These are phyloP conservation scores for Metschnikowia koreensis DNA, from an alignment of 805 yeast species.

Conservation along the genomic window DNA sequence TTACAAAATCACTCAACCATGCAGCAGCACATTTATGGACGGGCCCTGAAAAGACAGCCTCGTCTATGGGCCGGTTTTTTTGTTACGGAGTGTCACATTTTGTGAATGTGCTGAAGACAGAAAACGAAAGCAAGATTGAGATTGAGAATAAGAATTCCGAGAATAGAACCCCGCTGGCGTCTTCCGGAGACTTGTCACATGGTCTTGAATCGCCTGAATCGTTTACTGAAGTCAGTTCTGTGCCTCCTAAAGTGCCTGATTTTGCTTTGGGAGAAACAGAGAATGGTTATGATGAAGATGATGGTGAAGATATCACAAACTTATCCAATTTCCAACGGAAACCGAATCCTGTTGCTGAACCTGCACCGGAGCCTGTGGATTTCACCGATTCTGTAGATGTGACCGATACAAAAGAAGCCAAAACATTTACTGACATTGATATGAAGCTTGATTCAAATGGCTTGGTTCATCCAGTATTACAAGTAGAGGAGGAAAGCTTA, in stretches of 20 bases:
- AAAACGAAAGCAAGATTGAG: neutral
- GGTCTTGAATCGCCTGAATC: neutral
- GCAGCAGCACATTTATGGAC: slow-evolving; percentile 5
- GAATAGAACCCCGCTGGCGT: neutral
- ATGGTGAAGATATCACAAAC: slow-evolving; percentile 17
- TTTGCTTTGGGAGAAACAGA: neutral
- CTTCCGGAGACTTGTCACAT: neutral
- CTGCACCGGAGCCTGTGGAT: neutral
- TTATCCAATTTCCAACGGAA: slow-evolving; percentile 1
- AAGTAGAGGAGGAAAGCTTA: neutral
- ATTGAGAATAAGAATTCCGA: neutral
- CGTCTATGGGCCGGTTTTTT: slow-evolving; percentile 4
- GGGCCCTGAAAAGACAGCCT: neutral
- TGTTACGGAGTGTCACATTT: neutral
- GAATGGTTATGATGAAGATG: slow-evolving; percentile 15
- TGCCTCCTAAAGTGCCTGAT: neutral
- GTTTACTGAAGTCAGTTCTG: neutral
- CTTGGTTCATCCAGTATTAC: neutral
- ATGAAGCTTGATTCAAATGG: neutral
- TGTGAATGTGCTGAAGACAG: neutral
- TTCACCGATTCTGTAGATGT: slow-evolving; percentile 10
- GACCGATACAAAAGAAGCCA: slow-evolving; percentile 3
- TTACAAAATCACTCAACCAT: neutral
- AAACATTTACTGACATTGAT: neutral
- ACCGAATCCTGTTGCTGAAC: neutral